Evolutionary conservation across 2,329 filamentous ascomycete species (phyloP), one percentile per base, ranked within the genome.

Genomic region (Pseudonectria buxi): DNA sequence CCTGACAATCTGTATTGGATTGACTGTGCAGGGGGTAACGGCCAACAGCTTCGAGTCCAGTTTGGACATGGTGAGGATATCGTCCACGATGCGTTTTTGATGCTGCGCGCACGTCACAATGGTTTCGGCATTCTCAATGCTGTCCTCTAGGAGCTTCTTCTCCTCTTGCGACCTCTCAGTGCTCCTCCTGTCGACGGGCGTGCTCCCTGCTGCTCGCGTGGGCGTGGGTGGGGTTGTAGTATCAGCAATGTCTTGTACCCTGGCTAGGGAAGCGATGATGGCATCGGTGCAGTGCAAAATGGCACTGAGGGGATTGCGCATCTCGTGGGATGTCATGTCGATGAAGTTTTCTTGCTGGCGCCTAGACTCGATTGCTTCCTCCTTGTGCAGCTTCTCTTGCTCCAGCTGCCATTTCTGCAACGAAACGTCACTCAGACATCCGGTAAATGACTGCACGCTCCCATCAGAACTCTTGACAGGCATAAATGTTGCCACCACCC

Each of bases 301-400:
- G 1, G 82, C 83, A 28, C 74, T 80, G 16, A 87, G 63, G 1
- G 83, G 83, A 47, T 87, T 87, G 16, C 82, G 71, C 74, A 85
- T 81, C 53, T 84, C 81, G 53, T 85, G 81, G 11, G 75, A 77
- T 2, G 73, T 76, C 65, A 86, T 86, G 56, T 87, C 84, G 50
- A 89, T 86, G 49, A 88, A 88, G 44, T 84, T 84, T 49, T 89
- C 83, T 52, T 90, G 86, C 52, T 85, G 81, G 5, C 80, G 64
- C 49, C 73, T 76, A 22, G 71, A 69, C 50, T 77, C 72, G 16
- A 78, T 68, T 2, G 74, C 74, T 37, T 78, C 71, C 28, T 72
- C 69, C 53, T 69, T 73, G 33, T 63, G 64, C 46, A 62, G 55
- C 34, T 62, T 68, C 46, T 71, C 71, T 32, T 62, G 63, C 42